Base-by-base conservation (phyloP, 257 asterid genomes). In the Misopates orontium region DNA sequence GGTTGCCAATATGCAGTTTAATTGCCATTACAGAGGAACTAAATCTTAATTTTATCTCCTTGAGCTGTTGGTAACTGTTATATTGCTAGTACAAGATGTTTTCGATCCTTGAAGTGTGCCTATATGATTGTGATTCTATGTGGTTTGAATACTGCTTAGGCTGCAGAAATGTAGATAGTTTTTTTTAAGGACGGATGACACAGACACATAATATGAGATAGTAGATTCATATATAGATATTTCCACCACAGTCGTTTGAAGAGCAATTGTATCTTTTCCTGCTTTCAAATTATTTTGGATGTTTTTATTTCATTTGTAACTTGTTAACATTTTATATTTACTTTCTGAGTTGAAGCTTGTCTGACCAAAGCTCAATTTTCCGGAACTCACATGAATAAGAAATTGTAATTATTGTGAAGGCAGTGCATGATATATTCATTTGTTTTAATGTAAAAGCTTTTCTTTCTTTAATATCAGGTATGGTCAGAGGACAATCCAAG, bases 401-500 rank as follows among this genome's bases (percentile, higher is more conserved):
- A 28, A 45, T 44, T 42, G n/a, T 22, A 40, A 53, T 41, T 56
- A 61, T 36, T 24, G 32, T 32, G 31, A 45, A 70, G 56, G 23
- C 61, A 25, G 25, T 66, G 56, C 20, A 15, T 31, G 45, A 67
- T 31, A 68, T 31, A 8, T 58, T 36, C 10, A 18, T 12, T 60
- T 22, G 39, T 64, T 66, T 66, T 56, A 42, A 72, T 51, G 68
- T 32, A 60, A 62, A 54, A 49, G 28, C 28, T 77, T 18, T 50
- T 13, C 52, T 56, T 65, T 28, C 58, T 64, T 51, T 20, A 56
- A 56, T 59, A 40, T 65, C 67, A 94, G 99, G 75, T 83, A 5
- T 60, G 99, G 99, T 23, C 79, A 75, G 73, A 78, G 99, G 58
- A 91, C 97, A n/a, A 16, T 83, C 48, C 83, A 73, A 67, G 99